Evolutionary conservation across 352 stramenopile species (phyloP).

Genomic region (Pythium utonaiense): DNA sequence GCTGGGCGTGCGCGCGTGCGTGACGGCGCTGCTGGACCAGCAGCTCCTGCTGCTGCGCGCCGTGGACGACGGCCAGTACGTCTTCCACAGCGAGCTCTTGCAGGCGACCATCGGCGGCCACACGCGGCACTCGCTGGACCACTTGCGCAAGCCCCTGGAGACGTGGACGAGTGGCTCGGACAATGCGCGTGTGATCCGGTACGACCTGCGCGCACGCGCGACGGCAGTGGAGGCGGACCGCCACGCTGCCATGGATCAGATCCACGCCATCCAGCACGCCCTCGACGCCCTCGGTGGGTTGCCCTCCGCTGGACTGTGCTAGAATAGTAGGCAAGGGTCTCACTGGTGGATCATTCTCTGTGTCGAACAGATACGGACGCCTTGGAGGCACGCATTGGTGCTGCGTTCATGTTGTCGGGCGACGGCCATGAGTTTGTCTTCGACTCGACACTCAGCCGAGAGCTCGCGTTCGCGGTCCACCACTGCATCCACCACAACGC

Average conservation of each 20-base stretch:
- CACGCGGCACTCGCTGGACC: constrained; percentile 77
- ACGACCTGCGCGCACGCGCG: constrained; percentile 68
- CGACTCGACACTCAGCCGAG: constrained; percentile 63
- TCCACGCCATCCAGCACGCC: constrained; percentile 42
- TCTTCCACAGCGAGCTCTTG: constrained; percentile 59
- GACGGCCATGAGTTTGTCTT: constrained; percentile 70
- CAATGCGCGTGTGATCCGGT: constrained; percentile 31
- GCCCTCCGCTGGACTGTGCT: too few relatives aligned
- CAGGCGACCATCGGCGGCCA: constrained; percentile 65
- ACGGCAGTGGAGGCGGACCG: constrained; percentile 66
- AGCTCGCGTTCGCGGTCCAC: constrained; percentile 82
- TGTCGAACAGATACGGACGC: constrained; percentile 18
- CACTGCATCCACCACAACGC: constrained; percentile 88
- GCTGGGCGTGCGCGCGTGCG: constrained; percentile 30
- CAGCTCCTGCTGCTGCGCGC: constrained; percentile 47
- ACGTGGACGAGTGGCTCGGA: constrained; percentile 6
- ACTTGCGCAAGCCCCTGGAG: constrained; percentile 70
- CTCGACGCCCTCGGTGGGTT: constrained; percentile 29
- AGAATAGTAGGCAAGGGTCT: too few relatives aligned
- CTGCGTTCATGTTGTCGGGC: constrained; percentile 76
- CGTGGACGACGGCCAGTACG: constrained; percentile 58
- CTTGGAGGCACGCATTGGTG: constrained; percentile 32
- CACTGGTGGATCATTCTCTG: too few relatives aligned
- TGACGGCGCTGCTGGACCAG: constrained; percentile 64
- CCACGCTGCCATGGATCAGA: constrained; percentile 44